Percentiles rank a stretch among this genome's conserved stretches.
Evolutionary conservation across 306 rosid species (phyloP).

Genomic region (Boehmeria nivea): DNA sequence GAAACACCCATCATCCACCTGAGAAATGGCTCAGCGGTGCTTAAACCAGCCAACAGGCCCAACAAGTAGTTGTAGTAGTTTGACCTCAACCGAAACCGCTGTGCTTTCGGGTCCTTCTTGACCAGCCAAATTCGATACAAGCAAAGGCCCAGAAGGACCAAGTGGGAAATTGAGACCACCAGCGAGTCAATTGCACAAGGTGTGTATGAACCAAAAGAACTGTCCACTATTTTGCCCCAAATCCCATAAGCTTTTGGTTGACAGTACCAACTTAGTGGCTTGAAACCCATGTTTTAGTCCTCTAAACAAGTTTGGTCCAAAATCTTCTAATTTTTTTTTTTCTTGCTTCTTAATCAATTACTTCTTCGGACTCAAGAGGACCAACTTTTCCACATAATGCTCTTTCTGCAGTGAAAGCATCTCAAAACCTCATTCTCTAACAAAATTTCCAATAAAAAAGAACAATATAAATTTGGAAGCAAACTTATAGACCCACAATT

Average conservation of each 20-base stretch:
- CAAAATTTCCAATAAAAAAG: neutral
- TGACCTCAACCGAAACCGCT: slow-evolving; percentile 51
- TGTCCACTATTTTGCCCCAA: slow-evolving; percentile 53
- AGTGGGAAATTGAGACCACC: slow-evolving; percentile 57
- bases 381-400: neutral
- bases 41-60: slow-evolving; percentile 42
- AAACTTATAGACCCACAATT: too few relatives aligned
- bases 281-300: slow-evolving; percentile 42
- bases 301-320: neutral
- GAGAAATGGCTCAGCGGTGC: slow-evolving; percentile 55
- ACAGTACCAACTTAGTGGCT: slow-evolving; percentile 73
- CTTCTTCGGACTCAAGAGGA: neutral
- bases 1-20: slow-evolving; percentile 52
- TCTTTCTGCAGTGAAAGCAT: slow-evolving; percentile 13
- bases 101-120: slow-evolving; percentile 36
- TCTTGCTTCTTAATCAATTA: neutral
- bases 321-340: neutral
- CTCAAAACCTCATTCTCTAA: too few relatives aligned
- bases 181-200: slow-evolving; percentile 76
- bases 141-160: slow-evolving; percentile 59
- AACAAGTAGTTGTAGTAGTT: slow-evolving; percentile 55
- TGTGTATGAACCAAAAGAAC: slow-evolving; percentile 74
- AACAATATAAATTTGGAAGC: neutral
- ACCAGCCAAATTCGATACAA: slow-evolving; percentile 59
- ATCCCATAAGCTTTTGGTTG: slow-evolving; percentile 46